phyloP scores from a whole-genome alignment of 352 stramenopile genomes.

The Globisporangium sylvaticum region DNA sequence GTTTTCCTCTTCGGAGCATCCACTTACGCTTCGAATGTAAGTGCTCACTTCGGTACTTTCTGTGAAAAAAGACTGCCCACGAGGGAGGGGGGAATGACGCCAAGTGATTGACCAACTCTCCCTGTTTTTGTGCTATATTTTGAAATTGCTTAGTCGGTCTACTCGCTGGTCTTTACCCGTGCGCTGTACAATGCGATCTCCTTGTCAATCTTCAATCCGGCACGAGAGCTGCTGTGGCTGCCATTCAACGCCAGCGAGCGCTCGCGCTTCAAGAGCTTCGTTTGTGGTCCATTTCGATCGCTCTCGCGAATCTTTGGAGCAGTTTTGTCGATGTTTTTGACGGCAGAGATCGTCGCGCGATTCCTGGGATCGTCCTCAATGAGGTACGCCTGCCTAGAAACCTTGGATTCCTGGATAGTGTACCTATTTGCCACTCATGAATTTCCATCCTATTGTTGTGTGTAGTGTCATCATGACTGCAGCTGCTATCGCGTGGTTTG shows the following conservation, averaged over 20 bases:
- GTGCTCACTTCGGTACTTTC: neutral
- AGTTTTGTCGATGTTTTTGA: constrained; percentile 68
- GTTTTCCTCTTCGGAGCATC: constrained; percentile 71
- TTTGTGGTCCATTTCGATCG: constrained; percentile 75
- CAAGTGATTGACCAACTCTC: neutral
- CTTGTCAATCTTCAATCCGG: constrained; percentile 79
- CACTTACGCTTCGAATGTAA: constrained; percentile 54
- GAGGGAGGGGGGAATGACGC: neutral
- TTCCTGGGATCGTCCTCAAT: constrained; percentile 48
- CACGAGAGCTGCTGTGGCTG: constrained; percentile 82
- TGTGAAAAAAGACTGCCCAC: neutral
- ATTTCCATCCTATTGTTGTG: neutral
- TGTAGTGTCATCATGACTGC: constrained; percentile 62
- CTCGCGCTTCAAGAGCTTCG: constrained; percentile 74
- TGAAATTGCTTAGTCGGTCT: constrained; percentile 27
- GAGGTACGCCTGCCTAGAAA: constrained; percentile 33
- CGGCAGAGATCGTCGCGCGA: constrained; percentile 33
- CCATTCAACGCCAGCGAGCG: constrained; percentile 73
- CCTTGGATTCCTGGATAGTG: neutral
- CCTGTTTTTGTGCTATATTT: neutral
- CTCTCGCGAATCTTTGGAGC: constrained; percentile 74
- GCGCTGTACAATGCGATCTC: constrained; percentile 81
- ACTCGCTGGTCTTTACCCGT: constrained; percentile 59
- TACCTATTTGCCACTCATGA: neutral
- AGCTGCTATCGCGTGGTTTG: constrained; percentile 54